Base-by-base conservation (phyloP, 2,329 filamentous ascomycete species). In the Paraconiothyrium sp. region DNA sequence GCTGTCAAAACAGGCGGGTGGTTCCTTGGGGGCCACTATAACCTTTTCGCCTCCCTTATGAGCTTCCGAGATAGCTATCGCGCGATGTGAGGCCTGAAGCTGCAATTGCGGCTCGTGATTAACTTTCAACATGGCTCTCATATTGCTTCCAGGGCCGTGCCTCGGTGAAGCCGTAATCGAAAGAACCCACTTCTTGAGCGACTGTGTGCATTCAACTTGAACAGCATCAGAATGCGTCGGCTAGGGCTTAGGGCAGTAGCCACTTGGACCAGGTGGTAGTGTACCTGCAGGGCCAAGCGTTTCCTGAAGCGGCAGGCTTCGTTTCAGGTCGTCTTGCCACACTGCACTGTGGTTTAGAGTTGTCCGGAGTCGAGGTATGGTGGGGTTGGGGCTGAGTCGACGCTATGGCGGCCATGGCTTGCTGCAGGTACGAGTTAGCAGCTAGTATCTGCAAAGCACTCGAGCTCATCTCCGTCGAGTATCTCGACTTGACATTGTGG, bases 271-370 rank as follows among this genome's bases (percentile, higher is more conserved):
- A 56, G 27, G 43, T 56, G n/a, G 54, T 47, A 56, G 24, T 43
- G 54, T 56, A 56, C 54, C 54, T 56, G 54, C 54, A 47, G 9
- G 57, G 48, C 57, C 39, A 58, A 58, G 57, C 57, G 54, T 58
- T 51, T 58, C 44, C 35, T 43, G 7, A 32, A 44, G 35, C 55
- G 37, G 46, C n/a, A 56, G 54, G 30, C 43, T 51, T 24, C 34
- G 57, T 52, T 46, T 58, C 57, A 58, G 48, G 48, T 20, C 14
- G 48, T 46, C 16, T 58, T 34, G 27, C 39, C 37, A 44, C 37
- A 47, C 47, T 54, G 57, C 50, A 59, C 57, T 47, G 57, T 59
- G 47, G 57, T 58, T 52, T 57, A 34, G 32, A 30, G 30, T 35
- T 51, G 50, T 59, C 50, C 57, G 57, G 41, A 54, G 41, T 54